Base-by-base conservation (phyloP, 108 stramenopile species). In the Hondaea fermentalgiana region DNA sequence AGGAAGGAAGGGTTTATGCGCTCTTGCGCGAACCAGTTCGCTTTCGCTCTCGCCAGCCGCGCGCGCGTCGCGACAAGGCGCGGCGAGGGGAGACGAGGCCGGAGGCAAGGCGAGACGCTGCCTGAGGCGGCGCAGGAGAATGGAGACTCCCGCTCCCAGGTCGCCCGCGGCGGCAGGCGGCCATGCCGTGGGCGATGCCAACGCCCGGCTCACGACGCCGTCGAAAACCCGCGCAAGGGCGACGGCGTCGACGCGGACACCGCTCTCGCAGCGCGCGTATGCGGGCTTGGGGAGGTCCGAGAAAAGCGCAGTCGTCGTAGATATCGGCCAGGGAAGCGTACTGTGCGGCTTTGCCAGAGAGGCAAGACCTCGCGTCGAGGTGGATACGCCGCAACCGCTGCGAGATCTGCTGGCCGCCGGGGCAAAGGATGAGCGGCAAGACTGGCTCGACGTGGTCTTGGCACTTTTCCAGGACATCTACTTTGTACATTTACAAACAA, bases 301-400 rank as follows among this genome's bases (percentile, higher is more conserved):
- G 76, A 83, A 35, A 45, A 53, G 49, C 45, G 76, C 76, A 6
- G 76, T 83, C 2, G 51, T 83, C 25, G 51, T 83, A 6, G 76
- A 83, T 35, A 47, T 83, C 25, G 76, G 76, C 3, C 19, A 53
- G 28, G 19, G 49, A 2, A 12, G 14, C 23, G 51, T 83, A 8
- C 76, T n/a, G 25, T 83, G 76, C 76, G 76, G 76, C 10, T 83
- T 83, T 12, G 76, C 76, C 76, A 6, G 51, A 6, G 76, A 83
- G 51, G 19, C 51, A 23, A 83, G 51, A 12, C 76, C 76, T 6
- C 45, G 76, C n/a, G 45, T 53, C 3, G 76, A 53, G 51, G 51
- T 35, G 19, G 4, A 47, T 6, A 53, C 45, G 16, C 49, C 51
- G 76, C 8, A 69, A 10, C 21, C 42, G 64, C 64, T 69, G 25